These are phyloP conservation scores for Colletotrichum lindemuthianum DNA, from an alignment of 2,329 filamentous ascomycete genomes.

Conservation along the genomic window DNA sequence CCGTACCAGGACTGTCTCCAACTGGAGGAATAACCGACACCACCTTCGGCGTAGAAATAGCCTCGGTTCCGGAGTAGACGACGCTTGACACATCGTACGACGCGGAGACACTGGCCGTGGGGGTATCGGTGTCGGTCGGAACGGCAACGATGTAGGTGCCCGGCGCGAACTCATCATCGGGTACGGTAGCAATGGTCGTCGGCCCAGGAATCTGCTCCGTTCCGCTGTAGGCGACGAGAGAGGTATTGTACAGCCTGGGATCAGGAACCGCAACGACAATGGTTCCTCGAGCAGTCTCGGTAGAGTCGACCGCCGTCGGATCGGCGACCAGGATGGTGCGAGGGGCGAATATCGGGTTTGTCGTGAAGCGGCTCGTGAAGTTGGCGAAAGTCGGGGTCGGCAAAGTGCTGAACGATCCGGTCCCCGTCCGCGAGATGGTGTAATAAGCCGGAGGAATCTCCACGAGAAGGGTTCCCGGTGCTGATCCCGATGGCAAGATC, in stretches of 20 bases:
- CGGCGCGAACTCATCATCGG: conserved; percentile 7
- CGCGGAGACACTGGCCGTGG: neutral
- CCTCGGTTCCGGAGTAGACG: conserved; percentile 13
- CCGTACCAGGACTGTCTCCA: conserved; percentile 20
- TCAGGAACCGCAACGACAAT: conserved; percentile 26
- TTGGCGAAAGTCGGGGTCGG: conserved; percentile 6
- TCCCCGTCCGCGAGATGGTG: conserved; percentile 16
- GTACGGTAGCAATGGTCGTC: conserved; percentile 31
- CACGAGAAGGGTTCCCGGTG: conserved; percentile 11
- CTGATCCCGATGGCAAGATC: neutral
- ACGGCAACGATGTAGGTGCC: conserved; percentile 19
- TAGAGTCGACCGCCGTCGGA: conserved; percentile 9
- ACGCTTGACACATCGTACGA: conserved; percentile 20
- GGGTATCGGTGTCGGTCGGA: neutral
- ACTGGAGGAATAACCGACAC: conserved; percentile 23
- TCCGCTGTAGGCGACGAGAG: conserved; percentile 20
- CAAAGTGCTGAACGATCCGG: neutral
- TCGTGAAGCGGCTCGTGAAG: conserved; percentile 18
- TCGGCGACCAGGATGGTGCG: conserved; percentile 22
- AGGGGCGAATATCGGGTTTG: conserved; percentile 14
- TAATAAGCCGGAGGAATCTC: conserved; percentile 25
- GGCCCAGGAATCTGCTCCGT: neutral
- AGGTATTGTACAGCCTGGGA: conserved; percentile 21
- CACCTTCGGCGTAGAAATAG: conserved; percentile 8
- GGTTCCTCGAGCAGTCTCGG: conserved; percentile 12